These are phyloP conservation scores for Toxicodendron radicans DNA, from an alignment of 345 rosid genomes.

Conservation along the genomic window DNA sequence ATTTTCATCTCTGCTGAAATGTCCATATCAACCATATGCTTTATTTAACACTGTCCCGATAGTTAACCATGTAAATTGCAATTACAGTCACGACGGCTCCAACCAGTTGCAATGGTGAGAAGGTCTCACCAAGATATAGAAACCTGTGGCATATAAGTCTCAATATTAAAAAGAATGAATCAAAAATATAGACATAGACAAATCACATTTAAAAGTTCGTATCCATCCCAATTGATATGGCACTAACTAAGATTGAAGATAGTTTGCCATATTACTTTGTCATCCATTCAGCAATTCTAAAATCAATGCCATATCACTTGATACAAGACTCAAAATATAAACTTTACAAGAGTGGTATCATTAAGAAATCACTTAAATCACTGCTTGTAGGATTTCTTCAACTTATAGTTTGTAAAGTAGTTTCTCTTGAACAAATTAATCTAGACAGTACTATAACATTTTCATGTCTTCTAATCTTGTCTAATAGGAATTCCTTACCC, in stretches of 20 bases:
- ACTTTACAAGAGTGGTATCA: no score
- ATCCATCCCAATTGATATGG: no score
- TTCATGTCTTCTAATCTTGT: background rate
- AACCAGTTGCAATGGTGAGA: constrained; percentile 65
- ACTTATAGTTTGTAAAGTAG: background rate
- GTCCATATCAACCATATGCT: constrained; percentile 13
- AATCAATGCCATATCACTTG: no score
- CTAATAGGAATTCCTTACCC: constrained; percentile 52
- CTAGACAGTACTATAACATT: no score
- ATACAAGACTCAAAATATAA: no score
- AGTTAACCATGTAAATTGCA: constrained; percentile 86
- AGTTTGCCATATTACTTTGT: no score
- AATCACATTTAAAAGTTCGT: background rate
- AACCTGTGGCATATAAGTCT: constrained; percentile 45
- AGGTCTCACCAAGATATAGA: constrained; percentile 77
- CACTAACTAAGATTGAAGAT: no score
- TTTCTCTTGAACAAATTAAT: background rate
- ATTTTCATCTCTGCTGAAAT: background rate
- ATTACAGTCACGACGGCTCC: constrained; percentile 75
- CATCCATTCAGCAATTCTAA: no score
- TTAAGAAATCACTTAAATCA: background rate
- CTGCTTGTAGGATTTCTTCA: background rate
- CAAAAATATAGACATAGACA: background rate
- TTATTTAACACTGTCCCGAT: constrained; percentile 38
- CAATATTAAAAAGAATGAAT: background rate